Conservation (phyloP, 2,329 filamentous ascomycete species). For the Stachybotrys elegans region DNA sequence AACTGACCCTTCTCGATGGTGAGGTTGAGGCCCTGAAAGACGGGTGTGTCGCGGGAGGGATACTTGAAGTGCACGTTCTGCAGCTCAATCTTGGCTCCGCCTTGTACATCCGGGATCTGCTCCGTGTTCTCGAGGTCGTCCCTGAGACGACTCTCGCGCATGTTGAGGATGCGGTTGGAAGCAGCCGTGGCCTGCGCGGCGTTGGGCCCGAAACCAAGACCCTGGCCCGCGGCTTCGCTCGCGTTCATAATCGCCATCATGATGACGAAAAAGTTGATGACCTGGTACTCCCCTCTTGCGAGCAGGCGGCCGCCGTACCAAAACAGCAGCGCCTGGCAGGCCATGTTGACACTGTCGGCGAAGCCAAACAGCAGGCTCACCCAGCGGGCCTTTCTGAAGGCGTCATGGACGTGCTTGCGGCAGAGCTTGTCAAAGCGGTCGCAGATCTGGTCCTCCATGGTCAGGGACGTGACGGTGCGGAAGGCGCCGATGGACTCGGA, state of each 20-base stretch:
- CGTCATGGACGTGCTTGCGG: constrained; percentile 49
- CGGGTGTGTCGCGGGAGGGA: constrained; percentile 49
- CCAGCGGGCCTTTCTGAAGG: constrained; percentile 57
- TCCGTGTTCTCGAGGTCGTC: constrained; percentile 25
- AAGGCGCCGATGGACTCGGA: constrained; percentile 71
- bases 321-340: constrained; percentile 58
- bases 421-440: constrained; percentile 57
- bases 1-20: constrained; percentile 65
- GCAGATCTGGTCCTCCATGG: constrained; percentile 62
- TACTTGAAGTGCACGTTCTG: constrained; percentile 56
- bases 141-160: constrained; percentile 37
- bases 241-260: constrained; percentile 66
- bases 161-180: constrained; percentile 53
- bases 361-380: constrained; percentile 63
- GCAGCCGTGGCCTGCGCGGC: constrained; percentile 54
- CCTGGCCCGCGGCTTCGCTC: constrained; percentile 61
- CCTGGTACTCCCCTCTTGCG: constrained; percentile 40
- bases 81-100: constrained; percentile 52
- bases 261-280: constrained; percentile 47
- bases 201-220: constrained; percentile 63
- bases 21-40: constrained; percentile 58
- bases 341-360: constrained; percentile 61
- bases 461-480: constrained; percentile 65
- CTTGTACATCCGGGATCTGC: constrained; percentile 38
- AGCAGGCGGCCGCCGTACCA: constrained; percentile 63